Base-by-base conservation (phyloP, 768 basidiomycete genomes). In the Mycena filopes region DNA sequence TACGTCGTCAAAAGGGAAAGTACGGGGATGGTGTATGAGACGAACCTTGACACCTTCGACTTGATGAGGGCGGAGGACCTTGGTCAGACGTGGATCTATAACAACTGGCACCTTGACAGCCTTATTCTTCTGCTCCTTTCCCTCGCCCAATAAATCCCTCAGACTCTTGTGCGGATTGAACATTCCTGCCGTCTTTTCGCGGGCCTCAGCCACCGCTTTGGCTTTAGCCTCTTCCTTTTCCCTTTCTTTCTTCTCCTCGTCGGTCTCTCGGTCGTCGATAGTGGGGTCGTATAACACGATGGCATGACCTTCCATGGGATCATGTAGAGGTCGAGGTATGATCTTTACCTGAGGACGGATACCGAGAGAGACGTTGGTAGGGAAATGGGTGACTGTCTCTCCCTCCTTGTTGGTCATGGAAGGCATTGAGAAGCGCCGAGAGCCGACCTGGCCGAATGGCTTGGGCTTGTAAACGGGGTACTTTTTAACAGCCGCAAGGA, bases 211-310 rank as follows among this genome's bases (percentile, higher is more conserved):
- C 55, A 80, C 81, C 12, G 87, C 87, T 58, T 82, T 85, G 65
- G 84, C 84, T 73, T 86, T 91, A 33, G 82, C 87, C 72, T 92
- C 91, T 71, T 91, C 88, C 73, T 89, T 90, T 72, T 90, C 86
- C 40, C 92, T 82, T 63, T 89, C 90, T 74, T 82, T 87, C 71
- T 84, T 84, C 74, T 95, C 95, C 72, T 95, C 92, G 72, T 95
- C 93, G 0, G 95, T 95, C 76, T 96, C 95, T 68, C 91, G 81
- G 73, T 93, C 91, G 73, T 99, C 96, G 49, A 97, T 89, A 0
- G 98, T 99, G 1, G 98, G 98, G 72, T 99, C 98, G 74, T 94
- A 99, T 16, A 98, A 79, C 3, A 99, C 97, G 65, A 99, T 98
- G 1, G 97, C 96, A 77, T 98, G 96, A 71, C 99, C 96, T 53